Base-by-base conservation (phyloP, 148 eudicot species). In the Vaccinium macrocarpon region DNA sequence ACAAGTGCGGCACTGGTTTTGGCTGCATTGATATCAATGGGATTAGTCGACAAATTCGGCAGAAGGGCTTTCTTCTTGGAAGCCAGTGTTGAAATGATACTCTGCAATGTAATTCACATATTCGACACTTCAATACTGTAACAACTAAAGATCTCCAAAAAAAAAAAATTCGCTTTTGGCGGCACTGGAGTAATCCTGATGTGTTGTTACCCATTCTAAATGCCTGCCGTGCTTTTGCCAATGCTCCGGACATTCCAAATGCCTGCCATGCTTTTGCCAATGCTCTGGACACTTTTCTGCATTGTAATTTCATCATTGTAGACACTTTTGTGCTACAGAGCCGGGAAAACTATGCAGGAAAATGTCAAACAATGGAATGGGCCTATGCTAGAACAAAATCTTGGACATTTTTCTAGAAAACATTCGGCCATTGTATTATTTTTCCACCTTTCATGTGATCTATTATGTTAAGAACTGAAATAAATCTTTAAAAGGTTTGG, bases 11-110 rank as follows among this genome's bases (percentile, higher is more conserved):
- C 94, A 51, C 93, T 93, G 64, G 92, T 91, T 1, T 51, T 91
- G 61, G 97, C 99, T 25, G 87, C 99, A 5, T 78, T 92, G 84
- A 91, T 95, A 51, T 97, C 99, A 0, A 97, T 97, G 90, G 88
- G 85, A 6, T 88, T 90, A 42, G 99, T 97, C 0, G 99, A 97
- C 79, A 92, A 48, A 86, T 90, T 90, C 53, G 99, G 99, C 2
- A 91, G 99, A 74, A 88, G 98, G 84, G 88, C 85, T n/a, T 91
- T 97, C 84, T 92, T 91, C 85, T 66, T 92, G 59, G 94, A 94
- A 84, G 97, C 97, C 29, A 90, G 93, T 7, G 80, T 84, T 8
- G 98, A 97, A 84, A 97, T 97, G 99, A 87, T 97, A 18, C 14
- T 86, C 53, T 95, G 93, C 87, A 92, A 91, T 91, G 98, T 96